Percentiles rank a stretch among this genome's conserved stretches.
phyloP scores from a whole-genome alignment of 768 basidiomycete species.

The Termitomyces sp. region DNA sequence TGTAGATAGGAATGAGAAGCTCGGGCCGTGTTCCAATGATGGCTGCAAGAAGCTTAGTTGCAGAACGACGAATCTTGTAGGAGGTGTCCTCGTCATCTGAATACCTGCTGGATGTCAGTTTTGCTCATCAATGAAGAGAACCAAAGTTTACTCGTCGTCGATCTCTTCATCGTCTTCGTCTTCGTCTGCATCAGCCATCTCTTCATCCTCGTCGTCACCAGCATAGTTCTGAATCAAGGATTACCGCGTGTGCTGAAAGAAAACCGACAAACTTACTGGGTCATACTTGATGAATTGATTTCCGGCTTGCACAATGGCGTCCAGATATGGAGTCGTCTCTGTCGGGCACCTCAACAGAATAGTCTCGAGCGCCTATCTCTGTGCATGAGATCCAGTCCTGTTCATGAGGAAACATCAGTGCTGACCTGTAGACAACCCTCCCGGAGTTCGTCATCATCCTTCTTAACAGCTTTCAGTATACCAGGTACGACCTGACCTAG shows the following conservation, averaged over 20 bases:
- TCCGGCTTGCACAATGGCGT: conserved; percentile 63
- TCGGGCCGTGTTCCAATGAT: conserved; percentile 90
- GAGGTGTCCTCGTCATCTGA: conserved; percentile 98
- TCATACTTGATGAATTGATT: conserved; percentile 86
- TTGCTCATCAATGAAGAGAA: neutral
- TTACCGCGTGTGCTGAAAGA: neutral
- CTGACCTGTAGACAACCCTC: conserved; percentile 75
- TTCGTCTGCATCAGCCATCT: conserved; percentile 70
- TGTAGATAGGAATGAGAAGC: conserved; percentile 72
- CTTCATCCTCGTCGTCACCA: conserved; percentile 45
- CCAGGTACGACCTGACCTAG: conserved; percentile 64
- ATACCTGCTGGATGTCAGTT: conserved; percentile 48
- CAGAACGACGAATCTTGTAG: conserved; percentile 93
- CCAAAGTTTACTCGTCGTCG: conserved; percentile 62
- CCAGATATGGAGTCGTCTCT: conserved; percentile 72
- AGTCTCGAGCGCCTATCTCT: conserved; percentile 79
- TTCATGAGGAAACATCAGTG: neutral
- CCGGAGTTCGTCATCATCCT: conserved; percentile 78
- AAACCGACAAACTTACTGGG: conserved; percentile 46
- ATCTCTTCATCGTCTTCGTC: conserved; percentile 80
- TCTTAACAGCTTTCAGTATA: conserved; percentile 60
- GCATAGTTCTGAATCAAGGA: conserved; percentile 42
- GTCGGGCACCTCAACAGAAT: conserved; percentile 79
- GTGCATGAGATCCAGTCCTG: neutral
- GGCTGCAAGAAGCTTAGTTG: conserved; percentile 84